These are phyloP conservation scores for Leishmania guyanensis DNA, from an alignment of 208 protist genomes.

Conservation along the genomic window DNA sequence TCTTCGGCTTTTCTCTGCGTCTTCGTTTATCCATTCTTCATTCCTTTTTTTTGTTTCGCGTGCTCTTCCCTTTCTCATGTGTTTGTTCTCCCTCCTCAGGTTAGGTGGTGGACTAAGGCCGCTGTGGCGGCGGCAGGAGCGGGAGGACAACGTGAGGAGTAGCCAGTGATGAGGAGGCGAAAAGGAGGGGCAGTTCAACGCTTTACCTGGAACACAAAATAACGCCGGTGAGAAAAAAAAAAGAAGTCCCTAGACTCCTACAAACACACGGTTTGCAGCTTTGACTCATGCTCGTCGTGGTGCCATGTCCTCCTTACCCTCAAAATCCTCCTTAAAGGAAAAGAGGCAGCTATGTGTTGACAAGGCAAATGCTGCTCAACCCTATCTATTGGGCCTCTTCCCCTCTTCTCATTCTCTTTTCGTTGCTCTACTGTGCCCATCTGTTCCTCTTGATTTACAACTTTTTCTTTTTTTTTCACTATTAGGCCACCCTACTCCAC, in stretches of 20 bases:
- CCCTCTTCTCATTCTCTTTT: slow-evolving; percentile 9
- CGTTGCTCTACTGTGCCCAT: not conserved
- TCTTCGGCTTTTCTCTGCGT: not conserved
- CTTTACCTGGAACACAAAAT: too few relatives aligned
- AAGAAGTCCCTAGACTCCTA: too few relatives aligned
- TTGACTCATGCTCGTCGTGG: too few relatives aligned
- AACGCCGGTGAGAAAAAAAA: too few relatives aligned
- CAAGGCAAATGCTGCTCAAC: not conserved
- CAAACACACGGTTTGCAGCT: too few relatives aligned
- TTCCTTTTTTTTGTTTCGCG: not conserved
- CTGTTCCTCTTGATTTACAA: not conserved
- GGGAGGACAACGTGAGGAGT: too few relatives aligned
- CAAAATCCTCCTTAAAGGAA: too few relatives aligned
- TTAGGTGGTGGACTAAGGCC: not conserved
- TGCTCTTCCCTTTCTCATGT: slow-evolving; percentile 4
- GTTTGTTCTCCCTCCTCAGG: slow-evolving; percentile 1
- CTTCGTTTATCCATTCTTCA: slow-evolving; percentile 4
- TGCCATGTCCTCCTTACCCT: too few relatives aligned
- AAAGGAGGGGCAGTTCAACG: too few relatives aligned
- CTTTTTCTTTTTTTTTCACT: slow-evolving; percentile 32
- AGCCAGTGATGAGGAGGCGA: too few relatives aligned
- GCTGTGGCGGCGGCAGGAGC: too few relatives aligned
- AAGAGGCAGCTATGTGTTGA: too few relatives aligned
- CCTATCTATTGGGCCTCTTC: not conserved
- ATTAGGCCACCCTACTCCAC: not conserved